Percentiles rank a stretch among this genome's conserved stretches.
Evolutionary conservation across 164 flowering plant genomes (phyloP).

Genomic region (Umbellularia californica): DNA sequence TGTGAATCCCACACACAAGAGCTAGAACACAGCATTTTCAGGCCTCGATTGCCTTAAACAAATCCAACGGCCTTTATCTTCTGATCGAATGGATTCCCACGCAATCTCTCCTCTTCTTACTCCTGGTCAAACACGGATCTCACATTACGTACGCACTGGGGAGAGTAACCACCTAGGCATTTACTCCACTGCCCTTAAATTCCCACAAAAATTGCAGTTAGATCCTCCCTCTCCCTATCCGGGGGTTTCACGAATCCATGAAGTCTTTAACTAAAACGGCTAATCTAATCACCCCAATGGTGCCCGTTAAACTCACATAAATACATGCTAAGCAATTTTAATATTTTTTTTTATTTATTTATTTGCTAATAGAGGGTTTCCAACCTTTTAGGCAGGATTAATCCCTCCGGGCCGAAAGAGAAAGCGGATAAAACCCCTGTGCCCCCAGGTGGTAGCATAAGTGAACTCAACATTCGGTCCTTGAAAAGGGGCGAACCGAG

Average conservation of each 20-base stretch:
- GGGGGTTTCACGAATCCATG: neutral
- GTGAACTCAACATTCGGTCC: no score
- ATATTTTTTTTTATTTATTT: accelerated
- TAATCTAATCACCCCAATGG: no score
- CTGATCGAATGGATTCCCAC: slow-evolving; percentile 28
- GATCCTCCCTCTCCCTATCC: neutral
- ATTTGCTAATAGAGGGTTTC: no score
- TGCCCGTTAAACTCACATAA: no score
- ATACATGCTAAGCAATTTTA: no score
- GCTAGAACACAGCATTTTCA: neutral
- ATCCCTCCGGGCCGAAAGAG: no score
- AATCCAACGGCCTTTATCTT: slow-evolving; percentile 6
- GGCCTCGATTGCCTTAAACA: slow-evolving; percentile 9
- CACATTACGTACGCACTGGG: neutral
- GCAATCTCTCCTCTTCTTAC: slow-evolving; percentile 11
- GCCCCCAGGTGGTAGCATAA: no score
- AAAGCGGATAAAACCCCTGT: no score
- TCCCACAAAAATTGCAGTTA: neutral
- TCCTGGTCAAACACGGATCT: slow-evolving; percentile 31
- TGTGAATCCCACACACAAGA: slow-evolving; percentile 6
- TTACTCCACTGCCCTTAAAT: neutral
- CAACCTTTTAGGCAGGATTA: no score
- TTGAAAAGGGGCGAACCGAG: no score
- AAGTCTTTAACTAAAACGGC: neutral
- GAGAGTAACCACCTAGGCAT: neutral